Percentiles rank a stretch among this genome's conserved stretches.
phyloP scores from a whole-genome alignment of 139 green algal genomes.

The Yamagishiella unicocca region DNA sequence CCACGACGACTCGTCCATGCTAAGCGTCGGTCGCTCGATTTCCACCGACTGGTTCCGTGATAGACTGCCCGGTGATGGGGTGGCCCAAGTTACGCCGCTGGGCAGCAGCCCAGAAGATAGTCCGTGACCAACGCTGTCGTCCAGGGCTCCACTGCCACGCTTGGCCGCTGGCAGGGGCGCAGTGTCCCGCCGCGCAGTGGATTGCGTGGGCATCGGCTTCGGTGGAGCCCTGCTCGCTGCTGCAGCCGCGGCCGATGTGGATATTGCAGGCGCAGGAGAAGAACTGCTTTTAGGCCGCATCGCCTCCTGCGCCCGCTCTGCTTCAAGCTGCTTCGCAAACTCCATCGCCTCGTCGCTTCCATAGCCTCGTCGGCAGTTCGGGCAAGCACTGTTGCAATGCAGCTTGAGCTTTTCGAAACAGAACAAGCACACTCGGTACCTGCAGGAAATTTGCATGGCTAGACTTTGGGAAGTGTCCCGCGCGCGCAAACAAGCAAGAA shows the following conservation, averaged over 20 bases:
- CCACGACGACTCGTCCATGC: constrained; percentile 61
- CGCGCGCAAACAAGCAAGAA: constrained; percentile 17
- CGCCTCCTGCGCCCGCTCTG: constrained; percentile 18
- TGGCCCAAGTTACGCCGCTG: constrained; percentile 55
- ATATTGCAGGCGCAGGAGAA: neutral
- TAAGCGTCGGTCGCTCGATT: constrained; percentile 28
- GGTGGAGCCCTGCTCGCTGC: neutral
- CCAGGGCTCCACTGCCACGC: constrained; percentile 2
- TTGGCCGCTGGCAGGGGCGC: constrained; percentile 13
- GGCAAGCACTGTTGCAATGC: constrained; percentile 63
- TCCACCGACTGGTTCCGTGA: constrained; percentile 42
- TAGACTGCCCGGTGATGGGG: constrained; percentile 1
- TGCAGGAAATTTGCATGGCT: neutral
- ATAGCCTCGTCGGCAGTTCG: constrained; percentile 67
- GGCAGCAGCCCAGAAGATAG: constrained; percentile 28
- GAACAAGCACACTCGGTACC: constrained; percentile 73
- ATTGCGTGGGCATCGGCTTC: neutral
- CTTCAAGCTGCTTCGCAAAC: constrained; percentile 38
- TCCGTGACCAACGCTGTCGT: neutral
- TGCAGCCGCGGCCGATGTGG: neutral
- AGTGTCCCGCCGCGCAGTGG: constrained; percentile 13
- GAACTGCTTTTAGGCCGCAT: neutral
- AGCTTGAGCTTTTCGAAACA: constrained; percentile 71
- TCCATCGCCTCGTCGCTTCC: constrained; percentile 46
- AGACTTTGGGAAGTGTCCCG: neutral